These are phyloP conservation scores for Rhodosporidiobolus odoratus DNA, from an alignment of 768 basidiomycete species.

Conservation along the genomic window DNA sequence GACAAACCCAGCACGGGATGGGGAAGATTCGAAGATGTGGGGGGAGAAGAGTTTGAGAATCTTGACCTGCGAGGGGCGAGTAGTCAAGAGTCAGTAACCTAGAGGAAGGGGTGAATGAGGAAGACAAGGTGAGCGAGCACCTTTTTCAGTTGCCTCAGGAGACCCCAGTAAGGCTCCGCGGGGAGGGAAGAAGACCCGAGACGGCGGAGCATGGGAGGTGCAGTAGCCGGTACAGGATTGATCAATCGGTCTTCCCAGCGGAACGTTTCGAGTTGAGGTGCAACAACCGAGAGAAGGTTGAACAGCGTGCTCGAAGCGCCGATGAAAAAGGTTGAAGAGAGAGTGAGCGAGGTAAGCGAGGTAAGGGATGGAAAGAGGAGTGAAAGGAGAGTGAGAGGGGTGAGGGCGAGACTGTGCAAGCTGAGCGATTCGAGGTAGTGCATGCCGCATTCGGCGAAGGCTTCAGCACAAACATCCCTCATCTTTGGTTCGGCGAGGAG, in stretches of 20 bases:
- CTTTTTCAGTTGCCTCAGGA: neutral
- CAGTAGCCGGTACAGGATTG: neutral
- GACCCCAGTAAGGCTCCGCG: constrained; percentile 1
- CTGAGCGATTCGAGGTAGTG: neutral
- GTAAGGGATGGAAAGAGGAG: neutral
- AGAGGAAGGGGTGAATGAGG: neutral
- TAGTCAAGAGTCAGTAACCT: neutral
- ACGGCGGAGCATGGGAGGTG: neutral
- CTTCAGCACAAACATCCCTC: no score
- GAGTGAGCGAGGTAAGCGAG: neutral
- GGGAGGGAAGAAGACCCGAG: neutral
- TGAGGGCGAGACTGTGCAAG: constrained; percentile 1
- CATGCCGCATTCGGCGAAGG: neutral
- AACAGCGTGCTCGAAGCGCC: neutral
- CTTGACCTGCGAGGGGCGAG: neutral
- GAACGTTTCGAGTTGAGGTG: neutral
- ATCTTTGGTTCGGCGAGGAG: no score
- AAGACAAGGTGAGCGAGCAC: neutral
- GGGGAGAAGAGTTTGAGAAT: neutral
- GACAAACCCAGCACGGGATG: neutral
- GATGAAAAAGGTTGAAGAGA: neutral
- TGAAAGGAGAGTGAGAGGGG: neutral
- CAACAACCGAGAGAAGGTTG: neutral
- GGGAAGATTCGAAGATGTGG: neutral
- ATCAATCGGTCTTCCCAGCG: neutral